A percentile compares a stretch with the other conserved stretches of the same genome.
phyloP scores from a whole-genome alignment of 2,329 filamentous ascomycete genomes.

The Dothidotthia symphoricarpi region DNA sequence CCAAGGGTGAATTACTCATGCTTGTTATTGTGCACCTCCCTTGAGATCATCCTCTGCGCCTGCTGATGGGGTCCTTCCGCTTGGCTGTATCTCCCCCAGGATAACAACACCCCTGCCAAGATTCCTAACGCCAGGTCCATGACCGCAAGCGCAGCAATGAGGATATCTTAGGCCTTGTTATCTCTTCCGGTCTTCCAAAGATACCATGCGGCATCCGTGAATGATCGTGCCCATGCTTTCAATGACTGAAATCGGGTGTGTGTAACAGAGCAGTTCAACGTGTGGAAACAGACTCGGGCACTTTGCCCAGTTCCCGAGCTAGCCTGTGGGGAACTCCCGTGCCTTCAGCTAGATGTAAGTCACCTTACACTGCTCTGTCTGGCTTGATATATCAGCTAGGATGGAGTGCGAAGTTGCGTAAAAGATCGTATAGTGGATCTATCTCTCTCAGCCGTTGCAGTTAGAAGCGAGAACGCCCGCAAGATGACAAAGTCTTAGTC shows the following conservation, averaged over 20 bases:
- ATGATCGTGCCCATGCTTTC: slow-evolving; percentile 11
- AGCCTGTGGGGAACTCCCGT: slow-evolving; percentile 8
- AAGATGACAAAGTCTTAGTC: slow-evolving; percentile 16
- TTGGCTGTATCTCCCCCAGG: slow-evolving; percentile 3
- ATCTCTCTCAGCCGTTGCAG: slow-evolving; percentile 1
- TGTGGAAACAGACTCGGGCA: slow-evolving; percentile 17
- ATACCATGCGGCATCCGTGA: slow-evolving; percentile 12
- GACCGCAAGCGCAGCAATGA: slow-evolving; percentile 3
- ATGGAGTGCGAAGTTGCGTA: slow-evolving; percentile 16
- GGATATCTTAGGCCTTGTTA: slow-evolving; percentile 9
- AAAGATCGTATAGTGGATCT: slow-evolving; percentile 15
- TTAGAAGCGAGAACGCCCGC: slow-evolving; percentile 16
- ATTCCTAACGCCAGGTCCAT: slow-evolving; percentile 8
- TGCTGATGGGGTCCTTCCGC: not conserved
- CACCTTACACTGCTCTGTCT: slow-evolving; percentile 10
- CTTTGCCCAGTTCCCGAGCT: slow-evolving; percentile 13
- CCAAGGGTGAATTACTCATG: slow-evolving; percentile 3
- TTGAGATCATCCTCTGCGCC: slow-evolving; percentile 1
- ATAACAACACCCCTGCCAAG: slow-evolving; percentile 3
- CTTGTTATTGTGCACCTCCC: slow-evolving; percentile 2
- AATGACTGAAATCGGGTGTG: slow-evolving; percentile 2
- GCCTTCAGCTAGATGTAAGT: slow-evolving; percentile 12
- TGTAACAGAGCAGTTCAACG: slow-evolving; percentile 8
- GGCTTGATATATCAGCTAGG: slow-evolving; percentile 11
- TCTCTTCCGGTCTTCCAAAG: slow-evolving; percentile 8